Conservation (phyloP, 1,139 yeast genomes). For the Arxiozyma heterogenica region DNA sequence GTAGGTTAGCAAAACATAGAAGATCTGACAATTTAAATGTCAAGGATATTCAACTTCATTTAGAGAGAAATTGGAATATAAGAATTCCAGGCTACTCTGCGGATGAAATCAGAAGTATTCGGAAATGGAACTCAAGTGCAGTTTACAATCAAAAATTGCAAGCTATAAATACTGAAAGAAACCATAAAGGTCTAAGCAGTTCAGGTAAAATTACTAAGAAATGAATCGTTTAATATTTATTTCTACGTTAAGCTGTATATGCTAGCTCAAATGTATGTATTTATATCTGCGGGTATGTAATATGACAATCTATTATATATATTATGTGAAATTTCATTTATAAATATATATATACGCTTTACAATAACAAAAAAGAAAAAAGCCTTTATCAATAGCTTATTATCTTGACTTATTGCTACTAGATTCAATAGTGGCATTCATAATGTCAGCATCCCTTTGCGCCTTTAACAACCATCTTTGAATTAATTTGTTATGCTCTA, state of each 20-base stretch:
- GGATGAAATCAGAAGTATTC: conserved; percentile 78
- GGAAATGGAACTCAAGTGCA: conserved; percentile 71
- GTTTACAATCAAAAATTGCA: conserved; percentile 62
- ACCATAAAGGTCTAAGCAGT: neutral
- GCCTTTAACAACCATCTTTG: conserved; percentile 54
- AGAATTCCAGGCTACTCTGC: conserved; percentile 87
- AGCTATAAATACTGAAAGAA: conserved; percentile 40
- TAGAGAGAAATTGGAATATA: conserved; percentile 93
- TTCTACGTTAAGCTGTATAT: neutral
- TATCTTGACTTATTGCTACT: conserved; percentile 2
- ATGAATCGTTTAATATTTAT: neutral
- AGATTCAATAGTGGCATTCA: conserved; percentile 32
- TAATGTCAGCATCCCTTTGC: conserved; percentile 47
- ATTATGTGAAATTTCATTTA: too few species aligned
- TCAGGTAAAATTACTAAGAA: conserved; percentile 1
- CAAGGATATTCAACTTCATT: conserved; percentile 80
- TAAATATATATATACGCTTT: neutral
- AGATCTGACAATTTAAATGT: conserved; percentile 83
- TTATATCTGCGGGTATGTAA: neutral
- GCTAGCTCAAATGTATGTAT: neutral
- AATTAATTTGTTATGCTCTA: conserved; percentile 47
- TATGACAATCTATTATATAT: neutral
- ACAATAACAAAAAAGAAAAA: neutral
- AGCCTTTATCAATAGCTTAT: neutral
- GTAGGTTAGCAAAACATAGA: conserved; percentile 89